Evolutionary conservation across 2,329 filamentous ascomycete species (phyloP).

Genomic region (Beauveria scarabaeidicola): DNA sequence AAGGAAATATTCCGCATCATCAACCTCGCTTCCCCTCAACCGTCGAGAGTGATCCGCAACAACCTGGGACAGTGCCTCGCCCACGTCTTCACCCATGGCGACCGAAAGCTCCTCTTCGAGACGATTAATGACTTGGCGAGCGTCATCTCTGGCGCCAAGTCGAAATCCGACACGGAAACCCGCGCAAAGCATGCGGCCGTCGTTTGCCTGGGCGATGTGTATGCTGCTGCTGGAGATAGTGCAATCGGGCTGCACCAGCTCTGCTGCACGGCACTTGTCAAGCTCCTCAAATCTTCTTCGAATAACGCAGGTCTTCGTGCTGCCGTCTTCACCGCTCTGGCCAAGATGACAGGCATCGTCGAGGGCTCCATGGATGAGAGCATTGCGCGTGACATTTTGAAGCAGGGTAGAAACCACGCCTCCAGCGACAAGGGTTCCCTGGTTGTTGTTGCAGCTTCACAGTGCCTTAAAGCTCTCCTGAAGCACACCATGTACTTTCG

Average conservation of each 20-base stretch:
- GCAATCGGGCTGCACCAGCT: constrained; percentile 75
- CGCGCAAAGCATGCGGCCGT: constrained; percentile 80
- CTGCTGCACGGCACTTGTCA: constrained; percentile 62
- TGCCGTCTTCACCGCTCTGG: constrained; percentile 65
- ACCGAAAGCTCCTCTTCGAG: constrained; percentile 87
- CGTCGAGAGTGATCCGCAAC: constrained; percentile 82
- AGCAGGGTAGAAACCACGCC: constrained; percentile 71
- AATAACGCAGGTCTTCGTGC: constrained; percentile 76
- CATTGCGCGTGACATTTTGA: constrained; percentile 87
- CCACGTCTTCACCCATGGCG: constrained; percentile 74
- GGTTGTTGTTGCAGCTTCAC: constrained; percentile 70
- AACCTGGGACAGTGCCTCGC: constrained; percentile 79
- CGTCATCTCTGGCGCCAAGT: constrained; percentile 66
- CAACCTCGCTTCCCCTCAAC: constrained; percentile 72
- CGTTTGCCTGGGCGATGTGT: constrained; percentile 79
- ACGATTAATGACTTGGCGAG: constrained; percentile 80
- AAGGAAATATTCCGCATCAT: constrained; percentile 92
- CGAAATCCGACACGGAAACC: constrained; percentile 64
- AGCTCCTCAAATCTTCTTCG: constrained; percentile 69
- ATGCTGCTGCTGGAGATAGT: constrained; percentile 87
- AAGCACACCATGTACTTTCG: constrained; percentile 73
- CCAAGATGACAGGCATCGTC: constrained; percentile 69
- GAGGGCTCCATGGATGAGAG: constrained; percentile 71
- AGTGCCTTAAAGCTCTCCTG: constrained; percentile 66
- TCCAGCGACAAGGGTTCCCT: constrained; percentile 73